Conservation (phyloP, 2,329 filamentous ascomycete genomes). For the Fusarium bulbicola region DNA sequence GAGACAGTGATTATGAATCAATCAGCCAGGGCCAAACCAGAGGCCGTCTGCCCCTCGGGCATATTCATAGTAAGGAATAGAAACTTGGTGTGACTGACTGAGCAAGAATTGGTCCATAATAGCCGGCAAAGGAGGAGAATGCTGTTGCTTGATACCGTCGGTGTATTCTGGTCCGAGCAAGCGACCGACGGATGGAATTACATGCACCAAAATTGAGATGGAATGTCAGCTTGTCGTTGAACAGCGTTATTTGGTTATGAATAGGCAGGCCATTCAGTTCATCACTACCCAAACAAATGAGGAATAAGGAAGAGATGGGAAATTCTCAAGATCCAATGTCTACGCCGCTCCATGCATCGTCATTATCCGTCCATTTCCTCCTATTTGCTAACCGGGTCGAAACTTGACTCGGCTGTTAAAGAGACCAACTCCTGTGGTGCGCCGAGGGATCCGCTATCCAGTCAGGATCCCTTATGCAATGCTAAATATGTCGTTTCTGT, state of each 20-base stretch:
- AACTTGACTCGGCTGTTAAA: conserved; percentile 25
- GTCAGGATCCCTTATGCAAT: conserved; percentile 36
- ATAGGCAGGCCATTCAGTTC: conserved; percentile 24
- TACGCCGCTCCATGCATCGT: conserved; percentile 38
- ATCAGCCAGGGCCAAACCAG: not conserved
- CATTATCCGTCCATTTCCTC: conserved; percentile 20
- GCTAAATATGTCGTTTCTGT: conserved; percentile 20
- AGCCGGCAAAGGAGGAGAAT: not conserved
- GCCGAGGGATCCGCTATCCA: conserved; percentile 36
- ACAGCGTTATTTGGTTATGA: conserved; percentile 15
- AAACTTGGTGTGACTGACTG: not conserved
- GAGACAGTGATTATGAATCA: conserved; percentile 24
- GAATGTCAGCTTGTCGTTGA: conserved; percentile 22
- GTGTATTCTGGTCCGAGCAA: not conserved
- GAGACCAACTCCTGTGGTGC: conserved; percentile 30
- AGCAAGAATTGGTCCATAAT: not conserved
- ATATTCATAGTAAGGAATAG: not conserved
- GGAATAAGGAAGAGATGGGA: conserved; percentile 8
- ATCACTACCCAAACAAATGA: conserved; percentile 21
- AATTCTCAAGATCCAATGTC: conserved; percentile 1
- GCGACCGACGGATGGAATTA: not conserved
- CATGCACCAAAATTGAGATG: conserved; percentile 13
- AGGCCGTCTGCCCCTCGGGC: conserved; percentile 4
- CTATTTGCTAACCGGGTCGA: conserved; percentile 28
- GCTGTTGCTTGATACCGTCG: conserved; percentile 4